Evolutionary conservation across 257 asterid genomes (phyloP).

Genomic region (Solanum neorickii): DNA sequence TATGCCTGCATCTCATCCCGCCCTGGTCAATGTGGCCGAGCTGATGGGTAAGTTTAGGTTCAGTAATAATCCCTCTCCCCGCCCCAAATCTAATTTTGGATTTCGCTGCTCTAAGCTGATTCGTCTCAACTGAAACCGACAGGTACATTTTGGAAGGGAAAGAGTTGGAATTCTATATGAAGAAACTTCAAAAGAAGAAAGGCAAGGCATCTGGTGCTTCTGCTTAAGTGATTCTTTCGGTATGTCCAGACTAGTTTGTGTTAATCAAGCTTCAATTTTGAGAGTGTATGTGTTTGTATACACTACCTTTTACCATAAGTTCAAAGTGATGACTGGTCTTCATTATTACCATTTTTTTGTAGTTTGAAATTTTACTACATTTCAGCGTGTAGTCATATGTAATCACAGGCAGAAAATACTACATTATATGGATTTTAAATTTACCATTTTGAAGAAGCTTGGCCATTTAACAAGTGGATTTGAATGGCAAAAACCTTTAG

Average conservation of each 20-base stretch:
- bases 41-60: slow-evolving; percentile 34
- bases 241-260: background rate
- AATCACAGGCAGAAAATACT: too few relatives aligned
- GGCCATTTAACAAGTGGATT: background rate
- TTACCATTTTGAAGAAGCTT: background rate
- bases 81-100: background rate
- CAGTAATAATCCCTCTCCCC: background rate
- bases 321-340: background rate
- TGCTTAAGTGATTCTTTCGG: background rate
- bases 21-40: slow-evolving; percentile 62
- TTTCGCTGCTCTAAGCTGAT: background rate
- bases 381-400: too few relatives aligned
- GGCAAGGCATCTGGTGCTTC: slow-evolving; percentile 17
- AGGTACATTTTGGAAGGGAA: slow-evolving; percentile 17
- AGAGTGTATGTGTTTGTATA: background rate
- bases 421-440: background rate
- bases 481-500: background rate
- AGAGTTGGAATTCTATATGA: slow-evolving; percentile 13
- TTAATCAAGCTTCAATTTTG: background rate
- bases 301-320: background rate
- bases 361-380: background rate
- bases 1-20: slow-evolving; percentile 53
- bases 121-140: background rate
- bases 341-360: background rate
- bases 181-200: slow-evolving; percentile 17